phyloP scores from a whole-genome alignment of 2,329 filamentous ascomycete genomes.

The Alternaria gaisen region DNA sequence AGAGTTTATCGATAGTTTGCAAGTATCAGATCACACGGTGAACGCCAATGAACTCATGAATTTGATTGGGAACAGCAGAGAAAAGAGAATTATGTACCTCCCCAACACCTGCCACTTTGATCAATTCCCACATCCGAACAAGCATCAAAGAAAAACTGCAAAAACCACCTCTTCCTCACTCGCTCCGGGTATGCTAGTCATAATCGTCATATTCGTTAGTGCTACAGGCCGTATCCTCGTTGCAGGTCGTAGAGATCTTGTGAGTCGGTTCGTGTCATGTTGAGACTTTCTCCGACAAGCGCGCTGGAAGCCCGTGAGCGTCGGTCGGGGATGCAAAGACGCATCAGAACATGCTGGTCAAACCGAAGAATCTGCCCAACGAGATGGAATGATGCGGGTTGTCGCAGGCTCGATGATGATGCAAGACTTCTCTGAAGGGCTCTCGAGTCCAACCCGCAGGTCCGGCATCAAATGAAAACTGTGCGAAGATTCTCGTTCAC shows the following conservation, averaged over 20 bases:
- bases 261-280: constrained; percentile 43
- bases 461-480: constrained; percentile 13
- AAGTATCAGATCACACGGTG: background rate
- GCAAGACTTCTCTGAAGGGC: constrained; percentile 12
- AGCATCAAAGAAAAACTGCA: constrained; percentile 20
- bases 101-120: constrained; percentile 5
- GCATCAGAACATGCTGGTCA: constrained; percentile 13
- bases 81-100: constrained; percentile 19
- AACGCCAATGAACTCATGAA: constrained; percentile 14
- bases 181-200: constrained; percentile 47
- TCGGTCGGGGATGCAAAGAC: constrained; percentile 14
- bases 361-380: constrained; percentile 21
- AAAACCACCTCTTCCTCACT: constrained; percentile 31
- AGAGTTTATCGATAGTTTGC: constrained; percentile 7
- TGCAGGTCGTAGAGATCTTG: constrained; percentile 35
- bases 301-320: constrained; percentile 6
- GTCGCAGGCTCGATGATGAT: constrained; percentile 19
- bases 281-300: constrained; percentile 35
- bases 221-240: constrained; percentile 30
- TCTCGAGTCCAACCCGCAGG: constrained; percentile 15
- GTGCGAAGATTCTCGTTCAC: constrained; percentile 5
- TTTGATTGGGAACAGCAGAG: constrained; percentile 7
- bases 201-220: constrained; percentile 50
- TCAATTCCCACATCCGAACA: constrained; percentile 8
- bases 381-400: constrained; percentile 25